Evolutionary conservation across 2,329 filamentous ascomycete genomes (phyloP).

Genomic region (Neocatenulostroma microsporum): DNA sequence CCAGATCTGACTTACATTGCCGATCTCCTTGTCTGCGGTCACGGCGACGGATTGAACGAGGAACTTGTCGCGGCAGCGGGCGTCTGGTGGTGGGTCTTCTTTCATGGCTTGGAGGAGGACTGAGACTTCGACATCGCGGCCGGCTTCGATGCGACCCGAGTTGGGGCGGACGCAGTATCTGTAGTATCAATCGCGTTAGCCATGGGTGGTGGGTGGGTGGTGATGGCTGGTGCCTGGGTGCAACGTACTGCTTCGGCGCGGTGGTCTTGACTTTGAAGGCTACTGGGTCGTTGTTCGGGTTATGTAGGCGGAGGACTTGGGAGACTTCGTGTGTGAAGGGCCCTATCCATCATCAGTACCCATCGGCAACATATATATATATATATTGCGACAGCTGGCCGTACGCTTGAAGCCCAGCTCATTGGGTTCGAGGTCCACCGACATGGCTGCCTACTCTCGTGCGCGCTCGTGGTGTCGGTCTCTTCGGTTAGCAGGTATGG

Average conservation of each 20-base stretch:
- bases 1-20: constrained; percentile 75
- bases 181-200: no score
- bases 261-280: constrained; percentile 92
- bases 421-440: constrained; percentile 81
- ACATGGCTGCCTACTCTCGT: constrained; percentile 57
- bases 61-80: constrained; percentile 95
- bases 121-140: constrained; percentile 87
- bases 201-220: neutral
- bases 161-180: constrained; percentile 98
- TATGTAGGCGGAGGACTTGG: constrained; percentile 52
- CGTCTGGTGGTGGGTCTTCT: constrained; percentile 75
- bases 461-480: no score
- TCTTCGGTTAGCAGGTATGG: no score
- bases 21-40: constrained; percentile 73
- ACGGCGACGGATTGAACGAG: constrained; percentile 87
- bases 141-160: constrained; percentile 88
- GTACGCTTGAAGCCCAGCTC: constrained; percentile 92
- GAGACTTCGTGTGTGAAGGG: constrained; percentile 59
- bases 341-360: constrained; percentile 34
- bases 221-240: neutral
- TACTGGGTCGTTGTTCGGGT: constrained; percentile 50
- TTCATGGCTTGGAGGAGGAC: constrained; percentile 98
- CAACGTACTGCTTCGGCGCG: constrained; percentile 87
- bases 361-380: no score
- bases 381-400: constrained; percentile 27